These are phyloP conservation scores for Rhodotorula kratochvilovae DNA, from an alignment of 768 basidiomycete species.

Conservation along the genomic window DNA sequence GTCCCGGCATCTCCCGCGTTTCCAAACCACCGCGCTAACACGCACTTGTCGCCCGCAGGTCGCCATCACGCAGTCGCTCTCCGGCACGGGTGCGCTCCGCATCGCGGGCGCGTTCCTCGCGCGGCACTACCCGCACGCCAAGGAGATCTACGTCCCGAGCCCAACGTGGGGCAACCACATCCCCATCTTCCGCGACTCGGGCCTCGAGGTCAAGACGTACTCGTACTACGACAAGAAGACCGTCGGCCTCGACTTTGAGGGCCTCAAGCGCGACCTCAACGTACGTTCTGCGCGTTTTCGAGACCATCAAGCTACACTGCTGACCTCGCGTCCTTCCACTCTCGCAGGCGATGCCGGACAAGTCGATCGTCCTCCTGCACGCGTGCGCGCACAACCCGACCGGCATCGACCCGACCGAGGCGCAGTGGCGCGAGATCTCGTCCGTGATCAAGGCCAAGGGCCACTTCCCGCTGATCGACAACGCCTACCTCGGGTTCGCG, in stretches of 20 bases:
- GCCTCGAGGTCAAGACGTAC: conserved; percentile 78
- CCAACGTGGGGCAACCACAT: conserved; percentile 96
- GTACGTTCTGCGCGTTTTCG: conserved; percentile 2
- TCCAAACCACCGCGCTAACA: neutral
- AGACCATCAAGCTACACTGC: too few relatives aligned
- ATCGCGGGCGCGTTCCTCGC: conserved; percentile 81
- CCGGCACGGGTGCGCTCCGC: conserved; percentile 94
- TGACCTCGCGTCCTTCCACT: too few relatives aligned
- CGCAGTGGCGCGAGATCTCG: conserved; percentile 78
- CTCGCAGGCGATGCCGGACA: conserved; percentile 62
- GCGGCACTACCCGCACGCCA: conserved; percentile 67
- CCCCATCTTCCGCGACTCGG: conserved; percentile 84
- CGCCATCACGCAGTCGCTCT: conserved; percentile 75
- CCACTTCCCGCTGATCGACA: conserved; percentile 97
- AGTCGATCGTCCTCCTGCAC: conserved; percentile 84
- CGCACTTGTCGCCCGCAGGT: conserved; percentile 42
- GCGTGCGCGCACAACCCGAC: conserved; percentile 97
- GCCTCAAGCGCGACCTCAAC: conserved; percentile 54
- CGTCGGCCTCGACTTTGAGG: conserved; percentile 74
- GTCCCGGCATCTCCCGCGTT: conserved; percentile 21
- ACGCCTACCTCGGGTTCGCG: conserved; percentile 99
- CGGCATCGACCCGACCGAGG: conserved; percentile 83
- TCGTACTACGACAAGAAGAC: conserved; percentile 91
- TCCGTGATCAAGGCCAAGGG: conserved; percentile 59
- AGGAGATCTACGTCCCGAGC: conserved; percentile 75